Evolutionary conservation across 139 green algal species (phyloP), one percentile per base, ranked within the genome.

Genomic region (Chlorella sp.): DNA sequence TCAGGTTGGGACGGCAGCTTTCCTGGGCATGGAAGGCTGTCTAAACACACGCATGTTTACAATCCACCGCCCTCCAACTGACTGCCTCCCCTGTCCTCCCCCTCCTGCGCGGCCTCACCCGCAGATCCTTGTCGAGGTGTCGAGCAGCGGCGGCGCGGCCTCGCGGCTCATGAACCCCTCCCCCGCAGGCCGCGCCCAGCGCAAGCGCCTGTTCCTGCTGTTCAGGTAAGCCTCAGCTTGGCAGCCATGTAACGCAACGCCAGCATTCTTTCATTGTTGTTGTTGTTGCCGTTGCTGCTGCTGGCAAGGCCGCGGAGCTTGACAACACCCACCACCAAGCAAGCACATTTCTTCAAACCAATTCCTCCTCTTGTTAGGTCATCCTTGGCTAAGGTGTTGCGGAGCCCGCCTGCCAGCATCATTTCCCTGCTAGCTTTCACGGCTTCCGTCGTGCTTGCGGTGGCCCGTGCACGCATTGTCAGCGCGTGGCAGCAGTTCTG

Each of bases 141-240:
- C 87, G 62, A 58, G 60, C 64, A 82, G 74, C 75, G 48, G 68
- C 26, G 38, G 34, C 19, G 60, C 64, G 32, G 74, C 86, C 1
- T 62, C 69, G 40, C 81, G 72, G 28, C 38, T 84, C n/a, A 38
- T 48, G 26, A 72, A 86, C 43, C 14, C 28, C 34, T 81, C 80
- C 4, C 73, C 85, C 32, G 72, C 79, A 32, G 86, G 60, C 26
- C 78, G 86, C 40, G 86, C 81, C 24, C 73, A 87, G 82, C 84
- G 82, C 69, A 87, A 85, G 48, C 75, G 86, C 17, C 75, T 90
- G 32, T 67, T 58, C n/a, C 62, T 90, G 48, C 48, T 90, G 17
- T 87, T 87, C 64, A 74, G 62, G 44, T 69, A 40, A 43, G 73
- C 11, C n/a, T n/a, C n/a, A n/a, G n/a, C n/a, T n/a, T n/a, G n/a